Conservation (phyloP, 768 basidiomycete species). For the Megacollybia marginata region DNA sequence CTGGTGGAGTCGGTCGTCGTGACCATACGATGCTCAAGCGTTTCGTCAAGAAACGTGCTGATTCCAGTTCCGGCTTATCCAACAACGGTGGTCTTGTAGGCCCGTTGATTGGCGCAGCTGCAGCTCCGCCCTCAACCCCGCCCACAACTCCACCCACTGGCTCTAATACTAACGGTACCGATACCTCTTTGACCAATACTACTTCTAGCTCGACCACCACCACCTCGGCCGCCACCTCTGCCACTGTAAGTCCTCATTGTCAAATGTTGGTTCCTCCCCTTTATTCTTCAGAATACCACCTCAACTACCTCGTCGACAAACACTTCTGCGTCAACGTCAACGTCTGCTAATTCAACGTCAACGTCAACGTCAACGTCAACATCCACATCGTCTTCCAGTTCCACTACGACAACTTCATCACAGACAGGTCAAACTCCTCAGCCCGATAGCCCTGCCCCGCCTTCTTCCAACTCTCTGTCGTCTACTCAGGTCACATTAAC, state of each 20-base stretch:
- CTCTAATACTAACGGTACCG: constrained; percentile 7
- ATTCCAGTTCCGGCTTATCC: constrained; percentile 11
- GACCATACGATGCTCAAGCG: constrained; percentile 56
- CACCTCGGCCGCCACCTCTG: constrained; percentile 20
- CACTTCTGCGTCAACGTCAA: too few species aligned
- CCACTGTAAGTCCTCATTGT: constrained; percentile 1
- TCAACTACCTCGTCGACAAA: too few species aligned
- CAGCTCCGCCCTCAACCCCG: constrained; percentile 10
- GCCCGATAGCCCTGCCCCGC: neutral
- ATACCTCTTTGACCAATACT: constrained; percentile 14
- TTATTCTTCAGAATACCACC: neutral
- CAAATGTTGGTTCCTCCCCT: neutral
- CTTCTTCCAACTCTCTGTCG: neutral
- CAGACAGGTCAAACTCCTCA: neutral
- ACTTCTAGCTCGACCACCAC: constrained; percentile 15
- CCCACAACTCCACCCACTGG: neutral
- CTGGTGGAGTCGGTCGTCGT: constrained; percentile 33
- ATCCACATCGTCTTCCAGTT: neutral
- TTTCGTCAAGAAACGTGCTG: constrained; percentile 58
- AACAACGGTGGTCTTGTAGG: constrained; percentile 4
- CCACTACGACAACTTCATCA: neutral
- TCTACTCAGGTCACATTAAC: neutral
- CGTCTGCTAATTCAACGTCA: neutral
- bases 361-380: neutral
- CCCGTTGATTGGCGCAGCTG: constrained; percentile 26